Conservation (phyloP, 352 stramenopile species). For the Phytophthora ramorum region DNA sequence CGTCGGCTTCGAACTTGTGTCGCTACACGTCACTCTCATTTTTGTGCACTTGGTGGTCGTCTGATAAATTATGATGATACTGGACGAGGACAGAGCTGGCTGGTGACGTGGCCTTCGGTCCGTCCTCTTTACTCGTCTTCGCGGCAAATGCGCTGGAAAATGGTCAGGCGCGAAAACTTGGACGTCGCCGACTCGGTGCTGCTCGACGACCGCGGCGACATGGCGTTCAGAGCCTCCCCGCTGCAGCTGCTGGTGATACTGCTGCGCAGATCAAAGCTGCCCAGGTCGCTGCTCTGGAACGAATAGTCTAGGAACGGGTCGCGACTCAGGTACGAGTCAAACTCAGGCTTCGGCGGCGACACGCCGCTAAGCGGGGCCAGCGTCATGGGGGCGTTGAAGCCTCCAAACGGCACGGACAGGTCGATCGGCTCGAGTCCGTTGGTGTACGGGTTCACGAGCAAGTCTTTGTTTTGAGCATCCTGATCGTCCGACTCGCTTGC, state of each 20-base stretch:
- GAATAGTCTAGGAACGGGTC: slow-evolving; percentile 64
- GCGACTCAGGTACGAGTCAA: slow-evolving; percentile 52
- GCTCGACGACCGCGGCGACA: slow-evolving; percentile 42
- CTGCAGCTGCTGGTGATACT: slow-evolving; percentile 41
- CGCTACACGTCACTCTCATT: slow-evolving; percentile 32
- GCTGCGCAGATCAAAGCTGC: slow-evolving; percentile 29
- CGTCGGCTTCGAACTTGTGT: slow-evolving; percentile 21
- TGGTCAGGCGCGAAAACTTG: slow-evolving; percentile 78
- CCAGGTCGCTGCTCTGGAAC: slow-evolving; percentile 44
- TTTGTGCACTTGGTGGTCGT: slow-evolving; percentile 37
- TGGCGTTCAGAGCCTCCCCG: slow-evolving; percentile 39
- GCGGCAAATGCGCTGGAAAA: slow-evolving; percentile 86
- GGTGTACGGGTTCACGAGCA: slow-evolving; percentile 75
- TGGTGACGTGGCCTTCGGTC: slow-evolving; percentile 13
- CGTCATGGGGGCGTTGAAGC: slow-evolving; percentile 58
- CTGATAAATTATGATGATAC: slow-evolving; percentile 61
- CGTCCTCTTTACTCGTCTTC: slow-evolving; percentile 55
- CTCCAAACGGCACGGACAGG: slow-evolving; percentile 68
- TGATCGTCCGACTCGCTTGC: slow-evolving; percentile 75
- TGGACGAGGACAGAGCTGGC: slow-evolving; percentile 22
- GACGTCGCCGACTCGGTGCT: slow-evolving; percentile 44
- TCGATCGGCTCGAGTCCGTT: slow-evolving; percentile 68
- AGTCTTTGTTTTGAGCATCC: slow-evolving; percentile 54
- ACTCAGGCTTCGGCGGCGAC: slow-evolving; percentile 31
- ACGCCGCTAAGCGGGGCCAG: slow-evolving; percentile 54